A percentile compares a stretch with the other conserved stretches of the same genome.
Conservation (phyloP, 140 eudicot genomes). For the Flaveria floridana region DNA sequence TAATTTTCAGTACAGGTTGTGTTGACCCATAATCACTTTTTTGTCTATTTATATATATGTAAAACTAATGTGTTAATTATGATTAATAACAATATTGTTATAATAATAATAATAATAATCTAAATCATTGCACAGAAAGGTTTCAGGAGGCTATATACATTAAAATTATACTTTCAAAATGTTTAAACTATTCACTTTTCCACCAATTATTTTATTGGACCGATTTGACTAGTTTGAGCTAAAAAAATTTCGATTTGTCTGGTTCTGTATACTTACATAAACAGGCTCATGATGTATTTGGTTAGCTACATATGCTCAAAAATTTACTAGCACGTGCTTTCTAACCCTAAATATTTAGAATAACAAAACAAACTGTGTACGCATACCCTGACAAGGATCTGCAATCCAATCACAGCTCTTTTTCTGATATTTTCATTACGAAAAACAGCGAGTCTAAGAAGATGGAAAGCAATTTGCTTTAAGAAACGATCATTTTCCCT, state of each 20-base stretch:
- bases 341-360: constrained; percentile 18
- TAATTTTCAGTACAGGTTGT: not conserved
- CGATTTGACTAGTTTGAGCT: not conserved
- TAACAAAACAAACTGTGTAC: constrained; percentile 13
- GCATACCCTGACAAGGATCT: constrained; percentile 91
- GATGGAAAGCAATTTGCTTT: constrained; percentile 95
- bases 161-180: not conserved
- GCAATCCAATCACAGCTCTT: constrained; percentile 89
- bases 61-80: not conserved
- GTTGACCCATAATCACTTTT: not conserved
- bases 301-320: not conserved
- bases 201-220: not conserved
- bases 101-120: not conserved
- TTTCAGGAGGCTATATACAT: not conserved
- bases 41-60: not conserved
- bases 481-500: constrained; percentile 96
- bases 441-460: constrained; percentile 89
- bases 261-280: not conserved
- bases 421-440: constrained; percentile 82
- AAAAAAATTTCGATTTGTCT: not conserved
- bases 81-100: not conserved
- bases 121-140: not conserved
- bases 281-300: not conserved
- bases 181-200: not conserved
- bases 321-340: not conserved